Base-by-base conservation (phyloP, 1,284 basidiomycete genomes). In the Paramarasmius palmivorus region DNA sequence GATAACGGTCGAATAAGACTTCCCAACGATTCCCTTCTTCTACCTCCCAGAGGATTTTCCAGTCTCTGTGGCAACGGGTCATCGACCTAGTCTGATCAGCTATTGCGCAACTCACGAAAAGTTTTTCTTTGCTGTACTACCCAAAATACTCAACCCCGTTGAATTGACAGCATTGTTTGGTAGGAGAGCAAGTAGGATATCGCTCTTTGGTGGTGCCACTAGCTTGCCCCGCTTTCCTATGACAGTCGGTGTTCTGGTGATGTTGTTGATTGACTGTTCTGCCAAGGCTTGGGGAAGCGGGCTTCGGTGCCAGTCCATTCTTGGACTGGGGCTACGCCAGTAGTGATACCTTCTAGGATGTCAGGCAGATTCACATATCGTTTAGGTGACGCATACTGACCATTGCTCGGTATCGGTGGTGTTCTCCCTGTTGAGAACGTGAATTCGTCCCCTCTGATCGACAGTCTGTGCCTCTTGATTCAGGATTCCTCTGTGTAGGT, bases 381-480 rank as follows among this genome's bases (percentile, higher is more conserved):
- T n/a, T 20, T 8, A 50, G 25, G 8, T 25, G 15, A n/a, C 20
- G 20, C 12, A 35, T 22, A 56, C 62, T 23, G 37, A 74, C 73
- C 73, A 76, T 59, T 64, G 67, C 52, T 74, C 72, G 6, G 61
- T 58, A 6, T 73, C 71, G 0, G 73, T 73, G 5, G 66, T 71
- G 54, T 74, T 74, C 61, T 78, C 73, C 12, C 74, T 63, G 56
- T 77, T 77, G 25, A 77, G 58, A 0, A 76, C 73, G 49, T 77
- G 75, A 12, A 76, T 58, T 7, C 74, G 65, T 4, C 70, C 72
- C 23, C 67, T 60, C 8, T 49, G 49, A 49, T 73, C 74, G 14
- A 77, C 60, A 6, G 69, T 70, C 51, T 75, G 75, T 0, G 73
- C 68, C 59, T 77, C 73, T 57, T 76, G 73, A 54, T 77, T 78